A percentile compares a stretch with the other conserved stretches of the same genome.
phyloP scores from a whole-genome alignment of 495 filamentous ascomycete genomes.

The Jackrogersella minutella region DNA sequence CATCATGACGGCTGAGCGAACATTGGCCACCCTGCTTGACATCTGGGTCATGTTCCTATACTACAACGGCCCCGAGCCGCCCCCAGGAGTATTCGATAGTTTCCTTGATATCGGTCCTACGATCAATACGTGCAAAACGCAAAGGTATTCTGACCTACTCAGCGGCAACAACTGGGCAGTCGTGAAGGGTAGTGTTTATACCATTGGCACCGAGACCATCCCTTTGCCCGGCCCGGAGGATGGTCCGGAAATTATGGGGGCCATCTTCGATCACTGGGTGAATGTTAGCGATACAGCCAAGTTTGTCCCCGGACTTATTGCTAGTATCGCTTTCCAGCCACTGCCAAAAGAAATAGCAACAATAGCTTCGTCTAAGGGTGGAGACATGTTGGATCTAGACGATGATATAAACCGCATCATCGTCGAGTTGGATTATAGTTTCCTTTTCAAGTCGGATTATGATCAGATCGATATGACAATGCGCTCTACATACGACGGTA shows the following conservation, averaged over 20 bases:
- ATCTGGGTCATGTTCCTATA: constrained; percentile 70
- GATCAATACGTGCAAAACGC: constrained; percentile 59
- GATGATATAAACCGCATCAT: constrained; percentile 62
- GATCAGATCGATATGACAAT: constrained; percentile 59
- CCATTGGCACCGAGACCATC: constrained; percentile 65
- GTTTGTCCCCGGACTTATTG: constrained; percentile 57
- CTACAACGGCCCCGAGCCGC: constrained; percentile 66
- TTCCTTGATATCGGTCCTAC: constrained; percentile 61
- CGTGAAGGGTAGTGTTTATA: constrained; percentile 57
- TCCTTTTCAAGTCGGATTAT: constrained; percentile 53
- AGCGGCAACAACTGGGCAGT: constrained; percentile 52
- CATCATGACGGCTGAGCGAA: constrained; percentile 63
- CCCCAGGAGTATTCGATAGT: constrained; percentile 61
- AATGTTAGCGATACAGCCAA: constrained; percentile 52
- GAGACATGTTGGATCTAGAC: constrained; percentile 62
- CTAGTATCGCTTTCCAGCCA: constrained; percentile 65
- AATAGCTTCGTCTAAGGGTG: constrained; percentile 57
- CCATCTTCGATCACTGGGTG: constrained; percentile 62
- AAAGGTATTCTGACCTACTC: constrained; percentile 61
- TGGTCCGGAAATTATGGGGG: constrained; percentile 52
- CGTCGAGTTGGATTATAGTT: constrained; percentile 65
- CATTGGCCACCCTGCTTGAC: constrained; percentile 52
- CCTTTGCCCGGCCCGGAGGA: constrained; percentile 54
- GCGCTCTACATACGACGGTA: constrained; percentile 51
- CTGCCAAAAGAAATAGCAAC: constrained; percentile 59